Conservation (phyloP, 2,329 filamentous ascomycete genomes). For the Orbilia ellipsospora region DNA sequence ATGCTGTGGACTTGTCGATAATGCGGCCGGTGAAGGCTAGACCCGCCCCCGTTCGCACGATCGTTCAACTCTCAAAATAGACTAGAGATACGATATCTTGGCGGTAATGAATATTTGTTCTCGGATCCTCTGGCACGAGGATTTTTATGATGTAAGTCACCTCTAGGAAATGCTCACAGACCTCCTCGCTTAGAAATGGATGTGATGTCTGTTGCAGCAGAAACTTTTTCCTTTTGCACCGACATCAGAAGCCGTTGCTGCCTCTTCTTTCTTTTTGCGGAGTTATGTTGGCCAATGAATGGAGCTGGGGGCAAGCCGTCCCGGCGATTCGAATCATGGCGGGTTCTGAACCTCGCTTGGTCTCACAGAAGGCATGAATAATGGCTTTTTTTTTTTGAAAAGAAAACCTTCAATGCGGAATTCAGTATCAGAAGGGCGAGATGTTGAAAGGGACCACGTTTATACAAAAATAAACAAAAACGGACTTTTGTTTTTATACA, state of each 20-base stretch:
- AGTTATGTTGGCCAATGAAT: no score
- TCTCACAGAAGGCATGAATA: no score
- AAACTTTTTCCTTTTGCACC: conserved; percentile 7
- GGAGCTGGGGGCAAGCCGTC: no score
- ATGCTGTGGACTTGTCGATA: not conserved
- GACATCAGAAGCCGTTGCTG: not conserved
- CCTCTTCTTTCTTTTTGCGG: no score
- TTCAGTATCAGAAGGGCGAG: no score
- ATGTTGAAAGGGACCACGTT: no score
- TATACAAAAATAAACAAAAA: not conserved
- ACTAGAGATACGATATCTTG: not conserved
- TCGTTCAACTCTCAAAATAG: not conserved
- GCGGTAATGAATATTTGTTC: not conserved
- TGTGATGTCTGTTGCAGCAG: conserved; percentile 34
- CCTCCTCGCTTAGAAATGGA: conserved; percentile 37
- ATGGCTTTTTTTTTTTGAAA: no score
- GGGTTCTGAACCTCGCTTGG: no score
- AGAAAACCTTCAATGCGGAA: no score
- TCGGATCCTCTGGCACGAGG: not conserved
- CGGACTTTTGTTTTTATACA: no score
- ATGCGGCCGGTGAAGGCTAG: not conserved
- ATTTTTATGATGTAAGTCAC: conserved; percentile 5
- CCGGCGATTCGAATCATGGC: no score
- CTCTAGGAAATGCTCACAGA: conserved; percentile 15
- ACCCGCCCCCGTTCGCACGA: not conserved